Evolutionary conservation across 2,329 filamentous ascomycete genomes (phyloP).

Genomic region (Calonectria naviculata): DNA sequence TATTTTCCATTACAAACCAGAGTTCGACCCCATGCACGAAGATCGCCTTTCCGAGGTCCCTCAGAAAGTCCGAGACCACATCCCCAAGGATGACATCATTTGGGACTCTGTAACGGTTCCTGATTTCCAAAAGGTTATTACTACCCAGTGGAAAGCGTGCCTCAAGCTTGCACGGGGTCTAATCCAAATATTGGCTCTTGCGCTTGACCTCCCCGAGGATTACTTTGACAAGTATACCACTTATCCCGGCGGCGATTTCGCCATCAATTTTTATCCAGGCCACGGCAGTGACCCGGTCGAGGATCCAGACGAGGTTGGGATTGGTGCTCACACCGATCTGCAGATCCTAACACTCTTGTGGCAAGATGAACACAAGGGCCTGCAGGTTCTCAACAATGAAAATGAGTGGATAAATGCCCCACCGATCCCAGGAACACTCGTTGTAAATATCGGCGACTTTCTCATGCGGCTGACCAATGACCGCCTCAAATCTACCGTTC

Average conservation of each 20-base stretch:
- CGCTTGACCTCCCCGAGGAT: conserved; percentile 62
- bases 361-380: conserved; percentile 50
- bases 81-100: conserved; percentile 2
- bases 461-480: conserved; percentile 40
- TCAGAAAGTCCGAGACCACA: neutral
- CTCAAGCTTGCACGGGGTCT: conserved; percentile 63
- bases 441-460: conserved; percentile 42
- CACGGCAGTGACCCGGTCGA: neutral
- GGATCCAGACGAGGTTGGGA: neutral
- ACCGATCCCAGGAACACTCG: conserved; percentile 36
- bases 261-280: conserved; percentile 9
- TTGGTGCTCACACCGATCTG: conserved; percentile 46
- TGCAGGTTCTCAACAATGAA: conserved; percentile 35
- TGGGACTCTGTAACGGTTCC: neutral
- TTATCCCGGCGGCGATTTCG: conserved; percentile 11
- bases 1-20: conserved; percentile 11
- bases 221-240: conserved; percentile 58
- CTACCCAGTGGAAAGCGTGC: conserved; percentile 59
- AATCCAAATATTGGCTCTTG: conserved; percentile 64
- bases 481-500: conserved; percentile 46
- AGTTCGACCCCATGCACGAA: neutral
- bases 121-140: conserved; percentile 56
- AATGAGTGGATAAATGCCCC: conserved; percentile 38
- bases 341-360: conserved; percentile 47
- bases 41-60: neutral